phyloP scores from a whole-genome alignment of 305 asterid genomes.

The Andrographis paniculata region DNA sequence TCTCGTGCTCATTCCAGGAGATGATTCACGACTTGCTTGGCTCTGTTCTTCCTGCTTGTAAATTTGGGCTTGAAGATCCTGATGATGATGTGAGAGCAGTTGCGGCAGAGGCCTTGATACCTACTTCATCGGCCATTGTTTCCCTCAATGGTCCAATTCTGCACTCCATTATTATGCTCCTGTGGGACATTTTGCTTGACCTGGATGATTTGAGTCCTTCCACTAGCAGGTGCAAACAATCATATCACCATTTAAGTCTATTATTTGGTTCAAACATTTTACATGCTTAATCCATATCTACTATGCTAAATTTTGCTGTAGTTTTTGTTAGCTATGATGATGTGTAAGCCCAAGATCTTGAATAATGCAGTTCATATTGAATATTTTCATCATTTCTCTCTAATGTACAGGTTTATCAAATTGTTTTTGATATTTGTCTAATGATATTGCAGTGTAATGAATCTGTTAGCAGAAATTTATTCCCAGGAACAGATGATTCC shows the following conservation, averaged over 20 bases:
- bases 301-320: too few relatives aligned
- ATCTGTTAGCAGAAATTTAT: constrained; percentile 94
- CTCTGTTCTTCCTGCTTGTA: constrained; percentile 85
- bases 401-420: constrained; percentile 10
- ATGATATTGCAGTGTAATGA: constrained; percentile 85
- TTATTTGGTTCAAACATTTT: too few relatives aligned
- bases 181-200: constrained; percentile 98
- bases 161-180: constrained; percentile 85
- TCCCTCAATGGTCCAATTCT: constrained; percentile 62
- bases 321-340: too few relatives aligned
- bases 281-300: too few relatives aligned
- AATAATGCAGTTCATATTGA: constrained; percentile 9
- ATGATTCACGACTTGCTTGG: constrained; percentile 78
- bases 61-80: constrained; percentile 96
- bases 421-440: constrained; percentile 19
- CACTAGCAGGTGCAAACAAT: constrained; percentile 68
- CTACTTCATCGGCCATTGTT: constrained; percentile 80
- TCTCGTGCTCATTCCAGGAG: constrained; percentile 50
- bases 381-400: constrained; percentile 1
- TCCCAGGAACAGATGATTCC: constrained; percentile 96
- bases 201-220: constrained; percentile 98
- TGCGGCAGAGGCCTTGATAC: constrained; percentile 94
- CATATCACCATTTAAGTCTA: too few relatives aligned
- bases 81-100: constrained; percentile 99
- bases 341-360: too few relatives aligned